Base-by-base conservation (phyloP, 768 basidiomycete species). In the Termitomyces sp. region DNA sequence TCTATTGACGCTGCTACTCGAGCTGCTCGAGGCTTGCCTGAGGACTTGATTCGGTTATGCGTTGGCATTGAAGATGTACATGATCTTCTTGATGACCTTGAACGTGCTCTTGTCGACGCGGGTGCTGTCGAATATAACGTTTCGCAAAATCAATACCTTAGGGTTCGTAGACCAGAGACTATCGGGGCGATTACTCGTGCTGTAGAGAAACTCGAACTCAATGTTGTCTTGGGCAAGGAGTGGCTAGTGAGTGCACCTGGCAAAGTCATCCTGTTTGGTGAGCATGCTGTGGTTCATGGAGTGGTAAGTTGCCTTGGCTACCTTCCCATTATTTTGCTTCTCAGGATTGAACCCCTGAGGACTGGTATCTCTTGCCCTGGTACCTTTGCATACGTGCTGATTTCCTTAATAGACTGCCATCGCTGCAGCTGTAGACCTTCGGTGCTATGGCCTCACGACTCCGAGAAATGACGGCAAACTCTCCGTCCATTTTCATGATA, bases 241-340 rank as follows among this genome's bases (percentile, higher is more conserved):
- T 91, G 91, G 87, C 81, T 97, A 55, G 88, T 98, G 59, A 95
- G 93, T 58, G 94, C 97, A 3, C 97, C 97, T 8, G 97, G 97
- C 28, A 99, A 99, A 70, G 91, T 98, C 59, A 98, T 99, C 64
- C 72, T 99, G 62, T 99, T 98, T 64, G 97, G 97, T 50, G 97
- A 99, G 74, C 97, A 99, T 72, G 96, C 97, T 18, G 97, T 99
- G 53, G 97, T 99, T 20, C 89, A 98, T 70, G 97, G 97, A 56
- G 89, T 94, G 53, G 94, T 95, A 70, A 80, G 92, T 85, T 33
- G 36, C 63, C 63, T 66, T 56, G 50, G 5, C 44, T 60, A 16
- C 18, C 47, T 38, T 46, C 52, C 38, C 9, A 47, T 35, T 43
- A 16, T 51, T 51, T 30, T 23, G 46, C 33, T 47, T 28, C 50